Conservation (phyloP, 2,329 filamentous ascomycete species). For the Sarocladiaceae sp. region DNA sequence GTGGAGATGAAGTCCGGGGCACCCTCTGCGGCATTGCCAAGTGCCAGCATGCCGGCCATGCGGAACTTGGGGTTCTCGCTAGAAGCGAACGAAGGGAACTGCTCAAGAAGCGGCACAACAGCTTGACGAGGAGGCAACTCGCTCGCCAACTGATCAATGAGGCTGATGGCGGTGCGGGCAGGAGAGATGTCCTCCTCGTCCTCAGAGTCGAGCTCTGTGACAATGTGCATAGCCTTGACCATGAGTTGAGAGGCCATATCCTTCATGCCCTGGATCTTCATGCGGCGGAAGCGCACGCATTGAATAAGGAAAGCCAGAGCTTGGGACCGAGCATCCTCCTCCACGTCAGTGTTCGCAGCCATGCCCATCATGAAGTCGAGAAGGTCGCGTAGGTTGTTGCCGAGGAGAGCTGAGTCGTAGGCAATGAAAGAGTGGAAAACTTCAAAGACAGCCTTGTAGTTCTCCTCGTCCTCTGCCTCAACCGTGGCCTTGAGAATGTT, state of each 20-base stretch:
- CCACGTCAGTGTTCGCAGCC: constrained; percentile 67
- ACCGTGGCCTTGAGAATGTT: constrained; percentile 82
- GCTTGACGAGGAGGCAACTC: constrained; percentile 91
- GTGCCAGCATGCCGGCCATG: constrained; percentile 83
- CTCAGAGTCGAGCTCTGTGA: constrained; percentile 80
- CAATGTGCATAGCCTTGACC: constrained; percentile 80
- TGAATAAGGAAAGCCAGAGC: constrained; percentile 93
- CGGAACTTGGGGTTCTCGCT: constrained; percentile 73
- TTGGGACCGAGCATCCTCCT: constrained; percentile 84
- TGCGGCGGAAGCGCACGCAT: constrained; percentile 83
- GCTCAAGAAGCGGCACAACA: constrained; percentile 84
- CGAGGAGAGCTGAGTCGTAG: constrained; percentile 81
- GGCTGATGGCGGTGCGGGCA: constrained; percentile 75
- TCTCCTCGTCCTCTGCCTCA: constrained; percentile 76
- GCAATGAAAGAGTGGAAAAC: constrained; percentile 94
- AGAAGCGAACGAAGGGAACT: constrained; percentile 76
- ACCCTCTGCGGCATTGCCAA: constrained; percentile 93
- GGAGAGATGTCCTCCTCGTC: constrained; percentile 73
- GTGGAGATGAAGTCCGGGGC: constrained; percentile 96
- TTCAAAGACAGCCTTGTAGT: constrained; percentile 86
- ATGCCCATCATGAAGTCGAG: constrained; percentile 93
- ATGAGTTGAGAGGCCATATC: constrained; percentile 82
- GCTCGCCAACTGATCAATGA: constrained; percentile 85
- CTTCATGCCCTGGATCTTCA: constrained; percentile 90
- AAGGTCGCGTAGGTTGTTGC: constrained; percentile 82